Percentiles rank a stretch among this genome's conserved stretches.
Evolutionary conservation across 495 filamentous ascomycete genomes (phyloP).

Genomic region (Hyaloscypha hepaticicola): DNA sequence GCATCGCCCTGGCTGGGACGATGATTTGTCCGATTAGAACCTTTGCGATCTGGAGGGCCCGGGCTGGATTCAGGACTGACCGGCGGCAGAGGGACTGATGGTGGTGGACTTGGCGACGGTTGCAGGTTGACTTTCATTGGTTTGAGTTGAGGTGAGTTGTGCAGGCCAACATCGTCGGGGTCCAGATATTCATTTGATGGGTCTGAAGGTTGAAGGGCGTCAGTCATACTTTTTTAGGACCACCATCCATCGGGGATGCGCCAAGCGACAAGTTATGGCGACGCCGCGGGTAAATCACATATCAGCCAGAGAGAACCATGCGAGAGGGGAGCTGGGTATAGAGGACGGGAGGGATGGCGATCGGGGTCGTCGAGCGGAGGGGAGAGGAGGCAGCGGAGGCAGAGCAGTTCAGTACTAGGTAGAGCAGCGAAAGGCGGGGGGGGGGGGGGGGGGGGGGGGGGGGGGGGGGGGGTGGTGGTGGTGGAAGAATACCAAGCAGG

Average conservation of each 20-base stretch:
- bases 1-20: conserved; percentile 48
- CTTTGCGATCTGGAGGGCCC: conserved; percentile 24
- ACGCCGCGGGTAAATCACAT: not conserved
- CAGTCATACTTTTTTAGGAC: conserved; percentile 26
- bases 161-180: conserved; percentile 28
- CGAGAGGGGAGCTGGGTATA: not conserved
- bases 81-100: conserved; percentile 17
- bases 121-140: conserved; percentile 26
- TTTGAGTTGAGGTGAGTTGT: conserved; percentile 26
- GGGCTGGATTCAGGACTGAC: conserved; percentile 23
- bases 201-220: conserved; percentile 1
- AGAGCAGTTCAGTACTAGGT: not conserved
- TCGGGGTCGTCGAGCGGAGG: too few relatives aligned
- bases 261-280: conserved; percentile 6
- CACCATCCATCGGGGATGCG: conserved; percentile 24
- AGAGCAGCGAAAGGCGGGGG: not conserved
- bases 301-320: not conserved
- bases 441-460: too few relatives aligned
- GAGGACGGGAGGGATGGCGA: not conserved
- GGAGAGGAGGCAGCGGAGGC: not conserved
- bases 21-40: conserved; percentile 12
- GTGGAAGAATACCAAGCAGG: too few relatives aligned
- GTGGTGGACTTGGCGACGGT: conserved; percentile 29
- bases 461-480: too few relatives aligned
- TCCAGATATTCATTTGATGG: conserved; percentile 29